phyloP scores from a whole-genome alignment of 192 early-diverging fungal genomes.

The Irineochytrium annulatum region DNA sequence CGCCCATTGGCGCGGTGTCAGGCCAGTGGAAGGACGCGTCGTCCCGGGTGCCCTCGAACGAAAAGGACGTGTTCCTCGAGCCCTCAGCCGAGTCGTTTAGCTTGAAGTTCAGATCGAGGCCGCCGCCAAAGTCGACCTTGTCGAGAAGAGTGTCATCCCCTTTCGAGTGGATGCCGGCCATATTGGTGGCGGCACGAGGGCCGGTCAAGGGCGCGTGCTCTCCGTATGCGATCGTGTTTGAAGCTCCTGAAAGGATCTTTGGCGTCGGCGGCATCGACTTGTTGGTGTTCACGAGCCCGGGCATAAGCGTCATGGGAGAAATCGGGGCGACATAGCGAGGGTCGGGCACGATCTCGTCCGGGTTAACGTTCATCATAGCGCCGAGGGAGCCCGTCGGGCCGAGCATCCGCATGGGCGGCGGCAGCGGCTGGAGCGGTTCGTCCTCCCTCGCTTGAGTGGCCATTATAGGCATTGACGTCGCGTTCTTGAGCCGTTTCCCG shows the following conservation, averaged over 20 bases:
- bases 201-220: too few relatives aligned
- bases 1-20: neutral
- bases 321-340: neutral
- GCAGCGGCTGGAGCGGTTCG: neutral
- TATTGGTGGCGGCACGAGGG: too few relatives aligned
- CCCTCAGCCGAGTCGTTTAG: too few relatives aligned
- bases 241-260: too few relatives aligned
- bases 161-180: too few relatives aligned
- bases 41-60: neutral
- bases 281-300: neutral
- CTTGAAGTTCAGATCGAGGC: neutral
- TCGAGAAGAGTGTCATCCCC: too few relatives aligned
- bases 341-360: neutral
- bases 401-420: neutral
- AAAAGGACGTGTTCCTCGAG: neutral
- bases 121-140: neutral
- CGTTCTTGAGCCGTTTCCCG: too few relatives aligned
- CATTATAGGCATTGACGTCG: too few relatives aligned
- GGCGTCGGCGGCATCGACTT: neutral
- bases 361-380: too few relatives aligned
- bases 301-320: neutral
- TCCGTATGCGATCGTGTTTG: too few relatives aligned
- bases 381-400: too few relatives aligned
- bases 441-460: too few relatives aligned
- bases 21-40: conserved; percentile 1